These are phyloP conservation scores for Omphalotus olearius DNA, from an alignment of 1,284 basidiomycete genomes.

Conservation along the genomic window DNA sequence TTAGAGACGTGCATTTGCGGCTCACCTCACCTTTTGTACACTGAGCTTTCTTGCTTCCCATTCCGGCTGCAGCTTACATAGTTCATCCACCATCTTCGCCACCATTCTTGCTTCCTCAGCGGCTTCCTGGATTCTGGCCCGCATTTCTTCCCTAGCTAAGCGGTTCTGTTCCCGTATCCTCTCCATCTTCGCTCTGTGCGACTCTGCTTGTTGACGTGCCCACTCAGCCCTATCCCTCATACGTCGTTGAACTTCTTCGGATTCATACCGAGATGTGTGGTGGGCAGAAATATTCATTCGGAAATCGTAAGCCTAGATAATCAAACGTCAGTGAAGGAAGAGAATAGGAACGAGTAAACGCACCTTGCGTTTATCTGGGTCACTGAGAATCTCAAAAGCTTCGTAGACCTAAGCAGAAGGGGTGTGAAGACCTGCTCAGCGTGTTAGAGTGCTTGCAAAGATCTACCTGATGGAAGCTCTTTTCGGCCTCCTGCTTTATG, in stretches of 20 bases:
- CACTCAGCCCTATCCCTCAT: constrained; percentile 57
- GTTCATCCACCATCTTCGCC: constrained; percentile 6
- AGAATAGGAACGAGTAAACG: constrained; percentile 13
- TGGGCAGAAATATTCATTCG: constrained; percentile 25
- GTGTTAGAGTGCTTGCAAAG: background rate
- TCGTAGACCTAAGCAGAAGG: constrained; percentile 40
- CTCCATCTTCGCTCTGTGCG: constrained; percentile 40
- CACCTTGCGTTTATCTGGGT: constrained; percentile 56
- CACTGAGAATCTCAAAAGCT: constrained; percentile 52
- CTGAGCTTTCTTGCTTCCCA: constrained; percentile 11
- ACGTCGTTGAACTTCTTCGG: constrained; percentile 40
- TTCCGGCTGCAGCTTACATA: constrained; percentile 8
- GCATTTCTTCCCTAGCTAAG: constrained; percentile 26
- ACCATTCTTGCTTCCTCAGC: constrained; percentile 25
- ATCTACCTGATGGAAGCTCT: constrained; percentile 43
- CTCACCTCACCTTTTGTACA: constrained; percentile 8
- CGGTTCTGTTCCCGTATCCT: constrained; percentile 30
- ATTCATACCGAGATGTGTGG: constrained; percentile 1
- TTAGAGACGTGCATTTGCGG: background rate
- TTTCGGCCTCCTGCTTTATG: constrained; percentile 46
- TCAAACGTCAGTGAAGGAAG: constrained; percentile 3
- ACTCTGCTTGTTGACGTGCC: constrained; percentile 47
- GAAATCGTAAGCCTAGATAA: constrained; percentile 50
- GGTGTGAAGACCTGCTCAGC: background rate
- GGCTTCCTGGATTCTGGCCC: constrained; percentile 27